A percentile compares a stretch with the other conserved stretches of the same genome.
Evolutionary conservation across 2,329 filamentous ascomycete genomes (phyloP).

Genomic region (Cytospora piceae): DNA sequence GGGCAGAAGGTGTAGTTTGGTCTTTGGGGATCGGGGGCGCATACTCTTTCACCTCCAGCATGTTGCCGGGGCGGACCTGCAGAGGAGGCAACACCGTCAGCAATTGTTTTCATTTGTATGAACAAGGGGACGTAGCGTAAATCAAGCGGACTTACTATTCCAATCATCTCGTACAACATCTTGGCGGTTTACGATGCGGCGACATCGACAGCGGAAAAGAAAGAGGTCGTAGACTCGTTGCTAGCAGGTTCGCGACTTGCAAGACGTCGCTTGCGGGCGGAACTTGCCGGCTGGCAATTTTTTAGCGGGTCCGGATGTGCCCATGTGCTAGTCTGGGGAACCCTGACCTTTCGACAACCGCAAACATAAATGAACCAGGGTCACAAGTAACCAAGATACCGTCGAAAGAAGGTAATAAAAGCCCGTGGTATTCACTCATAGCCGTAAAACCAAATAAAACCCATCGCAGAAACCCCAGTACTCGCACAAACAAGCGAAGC

Average conservation of each 20-base stretch:
- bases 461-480: background rate
- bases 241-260: conserved; percentile 6
- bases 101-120: no score
- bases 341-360: background rate
- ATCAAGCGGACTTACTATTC: conserved; percentile 70
- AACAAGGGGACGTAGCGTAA: background rate
- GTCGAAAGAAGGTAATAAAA: no score
- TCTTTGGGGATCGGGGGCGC: conserved; percentile 35
- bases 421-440: no score
- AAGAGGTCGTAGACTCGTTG: background rate
- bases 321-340: background rate
- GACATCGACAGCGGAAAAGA: conserved; percentile 16
- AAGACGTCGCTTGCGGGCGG: conserved; percentile 9
- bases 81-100: background rate
- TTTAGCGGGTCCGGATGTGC: conserved; percentile 14
- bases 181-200: conserved; percentile 37
- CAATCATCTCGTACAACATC: conserved; percentile 98
- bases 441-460: no score
- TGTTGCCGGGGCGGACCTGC: conserved; percentile 88
- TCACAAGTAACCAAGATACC: background rate
- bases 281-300: conserved; percentile 24
- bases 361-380: background rate
- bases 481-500: background rate
- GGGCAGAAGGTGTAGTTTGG: background rate
- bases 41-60: conserved; percentile 95